These are phyloP conservation scores for Passalora sequoiae DNA, from an alignment of 2,329 filamentous ascomycete species.

Conservation along the genomic window DNA sequence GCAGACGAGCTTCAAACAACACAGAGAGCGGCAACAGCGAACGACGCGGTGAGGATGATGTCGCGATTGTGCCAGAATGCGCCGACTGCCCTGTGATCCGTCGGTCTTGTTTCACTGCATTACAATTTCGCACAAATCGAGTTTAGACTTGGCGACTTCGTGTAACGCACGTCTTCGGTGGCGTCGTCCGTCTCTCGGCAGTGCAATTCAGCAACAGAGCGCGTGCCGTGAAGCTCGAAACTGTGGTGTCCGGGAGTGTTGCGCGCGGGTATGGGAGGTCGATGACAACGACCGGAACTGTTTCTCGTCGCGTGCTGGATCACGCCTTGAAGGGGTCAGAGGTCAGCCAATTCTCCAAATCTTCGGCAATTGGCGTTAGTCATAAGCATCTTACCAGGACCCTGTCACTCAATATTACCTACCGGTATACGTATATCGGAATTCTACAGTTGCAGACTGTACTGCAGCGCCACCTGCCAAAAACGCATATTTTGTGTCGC, in stretches of 20 bases:
- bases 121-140: constrained; percentile 6
- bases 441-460: no score
- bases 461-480: neutral
- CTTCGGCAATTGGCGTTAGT: constrained; percentile 6
- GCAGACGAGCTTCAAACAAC: constrained; percentile 3
- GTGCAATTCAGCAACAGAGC: constrained; percentile 1
- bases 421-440: no score
- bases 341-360: constrained; percentile 6
- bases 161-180: constrained; percentile 3
- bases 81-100: neutral
- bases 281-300: neutral
- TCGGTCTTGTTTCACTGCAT: constrained; percentile 1
- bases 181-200: constrained; percentile 1
- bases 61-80: constrained; percentile 1
- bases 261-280: neutral
- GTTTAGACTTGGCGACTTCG: constrained; percentile 1
- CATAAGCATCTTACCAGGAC: constrained; percentile 1
- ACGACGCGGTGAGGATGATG: constrained; percentile 2
- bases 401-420: constrained; percentile 3
- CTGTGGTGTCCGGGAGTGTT: neutral
- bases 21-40: no score
- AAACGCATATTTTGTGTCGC: constrained; percentile 1
- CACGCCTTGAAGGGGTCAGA: constrained; percentile 5
- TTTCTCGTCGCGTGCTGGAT: constrained; percentile 1
- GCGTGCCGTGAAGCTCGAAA: neutral